phyloP scores from a whole-genome alignment of 1,284 basidiomycete species.

The Ceratobasidium sp. region DNA sequence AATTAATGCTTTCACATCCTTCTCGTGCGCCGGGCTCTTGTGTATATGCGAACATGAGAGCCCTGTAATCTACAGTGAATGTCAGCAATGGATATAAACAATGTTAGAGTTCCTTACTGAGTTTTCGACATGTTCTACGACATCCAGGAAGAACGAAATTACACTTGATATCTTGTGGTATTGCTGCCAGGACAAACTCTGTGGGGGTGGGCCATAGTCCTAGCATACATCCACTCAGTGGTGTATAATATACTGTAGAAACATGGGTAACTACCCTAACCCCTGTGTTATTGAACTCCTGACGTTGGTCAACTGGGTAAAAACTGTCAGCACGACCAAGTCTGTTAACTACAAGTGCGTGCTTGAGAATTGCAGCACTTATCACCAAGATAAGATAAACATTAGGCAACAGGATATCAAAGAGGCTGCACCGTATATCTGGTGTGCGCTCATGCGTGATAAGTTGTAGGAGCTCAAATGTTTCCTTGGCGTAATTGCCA shows the following conservation, averaged over 20 bases:
- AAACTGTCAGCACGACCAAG: background rate
- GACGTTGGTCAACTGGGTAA: conserved; percentile 17
- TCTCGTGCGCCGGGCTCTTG: background rate
- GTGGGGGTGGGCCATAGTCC: conserved; percentile 14
- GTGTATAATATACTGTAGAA: too few species aligned
- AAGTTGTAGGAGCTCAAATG: background rate
- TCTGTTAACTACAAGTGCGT: conserved; percentile 7
- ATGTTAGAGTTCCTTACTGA: background rate
- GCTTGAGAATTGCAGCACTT: conserved; percentile 2
- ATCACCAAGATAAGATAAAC: background rate
- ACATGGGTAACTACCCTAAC: background rate
- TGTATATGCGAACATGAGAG: conserved; percentile 3
- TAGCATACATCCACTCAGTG: background rate
- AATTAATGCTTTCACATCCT: background rate
- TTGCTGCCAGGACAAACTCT: conserved; percentile 6
- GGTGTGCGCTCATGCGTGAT: background rate
- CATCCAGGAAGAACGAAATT: background rate
- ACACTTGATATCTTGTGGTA: conserved; percentile 5
- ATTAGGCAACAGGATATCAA: too few species aligned
- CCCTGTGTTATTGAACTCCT: conserved; percentile 18
- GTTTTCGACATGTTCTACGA: conserved; percentile 1
- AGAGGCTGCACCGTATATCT: background rate
- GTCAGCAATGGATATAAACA: background rate
- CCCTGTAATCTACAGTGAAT: background rate
- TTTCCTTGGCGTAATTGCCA: background rate